Evolutionary conservation across 768 basidiomycete genomes (phyloP), one percentile per base, ranked within the genome.

Genomic region (Calocera cornea): DNA sequence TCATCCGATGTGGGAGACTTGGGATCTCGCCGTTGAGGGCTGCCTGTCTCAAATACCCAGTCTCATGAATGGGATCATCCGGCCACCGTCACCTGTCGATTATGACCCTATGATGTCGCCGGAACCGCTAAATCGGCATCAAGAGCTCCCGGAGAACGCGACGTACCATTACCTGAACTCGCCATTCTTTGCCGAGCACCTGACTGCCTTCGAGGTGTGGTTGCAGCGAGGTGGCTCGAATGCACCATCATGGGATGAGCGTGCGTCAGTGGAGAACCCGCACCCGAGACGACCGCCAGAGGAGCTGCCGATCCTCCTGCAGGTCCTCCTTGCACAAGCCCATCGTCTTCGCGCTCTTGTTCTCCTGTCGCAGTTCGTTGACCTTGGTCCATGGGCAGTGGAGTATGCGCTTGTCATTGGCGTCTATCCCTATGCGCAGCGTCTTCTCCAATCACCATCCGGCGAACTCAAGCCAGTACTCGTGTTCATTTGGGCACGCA

Each of bases 401-500:
- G 90, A 97, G 71, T 85, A 97, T 16, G 94, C 95, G 14, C 82
- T 99, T 38, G 89, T 89, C 5, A 97, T 99, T 72, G 97, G 97
- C 14, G 97, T 98, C 73, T 98, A 97, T 80, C 95, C 97, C 2
- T 99, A 98, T 75, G 97, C 98, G 64, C 91, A 92, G 67, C 95
- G 97, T 73, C 84, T 99, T 3, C 83, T 99, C 7, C 94, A 97
- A 77, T 94, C 95, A 0, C 92, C 94, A 0, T 91, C 94, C 0
- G 87, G 88, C 71, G 95, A 98, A 72, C 83, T 98, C n/a, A 89
- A 93, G 31, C 97, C 97, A 0, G 95, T 98, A 10, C 81, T 99
- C 24, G 97, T 98, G 70, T 99, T 97, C 79, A 98, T 99, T 68
- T 98, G 97, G 97, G 90, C 95, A 1, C 85, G 97, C 24, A 97